phyloP scores from a whole-genome alignment of 768 basidiomycete species.

The Lentinula detonsa region DNA sequence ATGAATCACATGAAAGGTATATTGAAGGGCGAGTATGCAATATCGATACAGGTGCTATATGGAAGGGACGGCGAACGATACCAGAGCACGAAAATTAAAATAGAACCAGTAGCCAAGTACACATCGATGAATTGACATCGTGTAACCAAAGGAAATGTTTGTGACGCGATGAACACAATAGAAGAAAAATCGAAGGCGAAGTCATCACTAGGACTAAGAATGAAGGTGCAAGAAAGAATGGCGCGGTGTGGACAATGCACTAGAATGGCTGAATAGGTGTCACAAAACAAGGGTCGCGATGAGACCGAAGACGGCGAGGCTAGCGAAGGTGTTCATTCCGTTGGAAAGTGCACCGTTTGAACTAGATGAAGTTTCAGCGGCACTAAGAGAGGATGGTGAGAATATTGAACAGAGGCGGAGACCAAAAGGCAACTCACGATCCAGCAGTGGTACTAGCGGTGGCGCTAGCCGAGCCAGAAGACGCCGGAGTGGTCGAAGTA shows the following conservation, averaged over 20 bases:
- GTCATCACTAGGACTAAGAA: not conserved
- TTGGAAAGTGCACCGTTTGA: not conserved
- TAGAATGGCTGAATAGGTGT: not conserved
- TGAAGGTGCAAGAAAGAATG: not conserved
- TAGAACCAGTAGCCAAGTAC: not conserved
- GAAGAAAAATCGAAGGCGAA: not conserved
- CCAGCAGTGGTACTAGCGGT: not conserved
- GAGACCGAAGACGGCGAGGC: not conserved
- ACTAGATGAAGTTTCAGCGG: not conserved
- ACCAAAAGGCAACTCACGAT: not conserved
- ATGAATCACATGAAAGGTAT: not conserved
- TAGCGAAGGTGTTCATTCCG: not conserved
- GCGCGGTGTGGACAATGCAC: not conserved
- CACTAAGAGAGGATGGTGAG: not conserved
- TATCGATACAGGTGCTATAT: not conserved
- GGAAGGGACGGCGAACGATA: not conserved
- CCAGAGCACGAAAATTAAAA: not conserved
- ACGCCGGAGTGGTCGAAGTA: not conserved
- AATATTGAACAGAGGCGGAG: not conserved
- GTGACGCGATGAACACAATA: not conserved
- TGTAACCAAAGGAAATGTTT: not conserved
- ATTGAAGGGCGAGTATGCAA: not conserved
- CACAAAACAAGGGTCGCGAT: not conserved
- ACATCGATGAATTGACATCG: not conserved
- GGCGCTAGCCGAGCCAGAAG: not conserved